These are phyloP conservation scores for Linnemannia hyalina DNA, from an alignment of 192 early-diverging fungal genomes.

Conservation along the genomic window DNA sequence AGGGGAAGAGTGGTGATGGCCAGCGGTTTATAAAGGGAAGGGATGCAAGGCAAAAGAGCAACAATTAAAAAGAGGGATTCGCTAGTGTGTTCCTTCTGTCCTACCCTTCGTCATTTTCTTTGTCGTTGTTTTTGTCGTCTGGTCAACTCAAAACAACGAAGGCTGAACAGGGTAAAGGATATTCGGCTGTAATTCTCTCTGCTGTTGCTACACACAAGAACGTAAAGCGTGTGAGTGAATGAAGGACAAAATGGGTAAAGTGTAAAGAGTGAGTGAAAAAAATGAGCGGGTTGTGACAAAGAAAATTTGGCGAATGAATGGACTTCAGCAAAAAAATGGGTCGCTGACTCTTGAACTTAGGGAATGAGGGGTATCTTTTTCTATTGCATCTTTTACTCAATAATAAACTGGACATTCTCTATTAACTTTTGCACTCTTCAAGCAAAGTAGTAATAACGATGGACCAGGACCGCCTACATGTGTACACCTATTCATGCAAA, in stretches of 20 bases:
- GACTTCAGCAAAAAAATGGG: not conserved
- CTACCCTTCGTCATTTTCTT: no score
- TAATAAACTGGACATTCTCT: no score
- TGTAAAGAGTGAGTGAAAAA: not conserved
- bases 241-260: not conserved
- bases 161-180: not conserved
- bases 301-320: constrained; percentile 7
- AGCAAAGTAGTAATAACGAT: no score
- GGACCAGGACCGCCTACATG: no score
- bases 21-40: not conserved
- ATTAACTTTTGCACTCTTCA: no score
- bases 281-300: not conserved
- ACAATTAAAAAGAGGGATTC: constrained; percentile 2
- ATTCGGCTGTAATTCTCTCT: not conserved
- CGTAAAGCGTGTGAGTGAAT: not conserved
- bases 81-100: constrained; percentile 11
- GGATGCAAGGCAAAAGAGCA: not conserved
- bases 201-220: not conserved
- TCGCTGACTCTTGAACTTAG: not conserved
- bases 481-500: no score
- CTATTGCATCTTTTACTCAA: not conserved
- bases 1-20: not conserved
- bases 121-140: not conserved
- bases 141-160: not conserved
- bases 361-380: not conserved